Conservation (phyloP, 164 flowering plant species). For the Brasenia schreberi region DNA sequence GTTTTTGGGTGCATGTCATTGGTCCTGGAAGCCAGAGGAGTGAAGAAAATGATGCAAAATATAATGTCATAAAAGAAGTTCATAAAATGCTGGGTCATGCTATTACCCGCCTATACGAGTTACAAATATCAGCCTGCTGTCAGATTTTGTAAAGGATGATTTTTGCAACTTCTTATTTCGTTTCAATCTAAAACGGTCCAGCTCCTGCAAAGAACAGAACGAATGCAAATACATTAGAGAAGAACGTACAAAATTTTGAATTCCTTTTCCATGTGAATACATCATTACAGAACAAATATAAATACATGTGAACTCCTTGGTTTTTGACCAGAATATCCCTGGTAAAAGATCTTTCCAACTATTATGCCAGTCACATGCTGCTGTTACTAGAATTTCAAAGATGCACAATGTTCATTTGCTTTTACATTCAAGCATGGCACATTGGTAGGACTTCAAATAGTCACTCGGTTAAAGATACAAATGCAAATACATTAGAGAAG, state of each 20-base stretch:
- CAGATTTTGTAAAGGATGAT: constrained; percentile 8
- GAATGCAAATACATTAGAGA: background rate
- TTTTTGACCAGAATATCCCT: too few species aligned
- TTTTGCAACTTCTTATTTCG: constrained; percentile 23
- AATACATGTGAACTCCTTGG: background rate
- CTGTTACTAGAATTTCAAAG: background rate
- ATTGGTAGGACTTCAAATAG: too few species aligned
- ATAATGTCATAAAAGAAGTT: background rate
- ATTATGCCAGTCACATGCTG: background rate
- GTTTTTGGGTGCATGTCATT: constrained; percentile 61
- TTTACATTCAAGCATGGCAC: too few species aligned
- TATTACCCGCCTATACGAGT: constrained; percentile 71
- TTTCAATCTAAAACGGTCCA: too few species aligned
- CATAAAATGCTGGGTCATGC: background rate
- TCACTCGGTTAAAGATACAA: background rate
- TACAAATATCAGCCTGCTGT: too few species aligned
- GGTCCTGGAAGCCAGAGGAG: constrained; percentile 30
- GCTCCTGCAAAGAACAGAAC: constrained; percentile 30
- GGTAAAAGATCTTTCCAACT: too few species aligned
- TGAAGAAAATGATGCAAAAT: background rate
- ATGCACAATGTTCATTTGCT: too few species aligned
- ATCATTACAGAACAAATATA: background rate
- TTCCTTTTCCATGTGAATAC: background rate
- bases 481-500: background rate
- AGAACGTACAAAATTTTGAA: background rate